phyloP scores from a whole-genome alignment of 2,329 filamentous ascomycete species.

The Atkinsonella hypoxylon region DNA sequence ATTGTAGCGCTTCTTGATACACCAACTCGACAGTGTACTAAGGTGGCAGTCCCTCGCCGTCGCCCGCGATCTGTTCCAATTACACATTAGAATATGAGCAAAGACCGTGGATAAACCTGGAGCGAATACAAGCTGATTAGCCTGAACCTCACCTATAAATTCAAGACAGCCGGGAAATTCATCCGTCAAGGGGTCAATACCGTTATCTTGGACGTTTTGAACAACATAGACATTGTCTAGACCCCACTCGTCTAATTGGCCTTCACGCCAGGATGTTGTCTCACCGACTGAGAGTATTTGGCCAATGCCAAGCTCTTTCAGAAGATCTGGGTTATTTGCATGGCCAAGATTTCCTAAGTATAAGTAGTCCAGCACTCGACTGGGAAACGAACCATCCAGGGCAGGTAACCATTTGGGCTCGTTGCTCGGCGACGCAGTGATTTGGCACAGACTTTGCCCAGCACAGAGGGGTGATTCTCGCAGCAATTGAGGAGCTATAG shows the following conservation, averaged over 20 bases:
- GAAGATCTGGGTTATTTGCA: conserved; percentile 81
- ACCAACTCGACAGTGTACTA: conserved; percentile 93
- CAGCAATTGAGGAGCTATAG: conserved; percentile 65
- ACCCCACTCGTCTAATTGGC: conserved; percentile 61
- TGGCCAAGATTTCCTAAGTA: conserved; percentile 90
- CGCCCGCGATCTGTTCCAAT: conserved; percentile 58
- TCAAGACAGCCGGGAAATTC: conserved; percentile 78
- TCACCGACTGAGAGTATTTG: conserved; percentile 91
- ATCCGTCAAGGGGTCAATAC: conserved; percentile 79
- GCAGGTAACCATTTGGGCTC: conserved; percentile 71
- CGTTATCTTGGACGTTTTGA: conserved; percentile 87
- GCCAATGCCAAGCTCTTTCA: conserved; percentile 68
- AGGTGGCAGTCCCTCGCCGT: conserved; percentile 64
- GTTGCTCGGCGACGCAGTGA: conserved; percentile 38
- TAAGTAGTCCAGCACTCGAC: conserved; percentile 82
- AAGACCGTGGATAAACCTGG: not conserved
- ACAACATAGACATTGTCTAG: conserved; percentile 68
- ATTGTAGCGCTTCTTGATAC: conserved; percentile 94
- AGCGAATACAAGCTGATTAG: not conserved
- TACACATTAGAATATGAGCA: conserved; percentile 1
- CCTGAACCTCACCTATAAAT: conserved; percentile 61
- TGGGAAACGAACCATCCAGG: conserved; percentile 85
- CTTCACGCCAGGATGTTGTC: conserved; percentile 66
- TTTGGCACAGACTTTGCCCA: conserved; percentile 38
- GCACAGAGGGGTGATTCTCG: conserved; percentile 49